A percentile compares a stretch with the other conserved stretches of the same genome.
Conservation (phyloP, 202 grass and related monocot genomes). For the Elaeis oleifera region DNA sequence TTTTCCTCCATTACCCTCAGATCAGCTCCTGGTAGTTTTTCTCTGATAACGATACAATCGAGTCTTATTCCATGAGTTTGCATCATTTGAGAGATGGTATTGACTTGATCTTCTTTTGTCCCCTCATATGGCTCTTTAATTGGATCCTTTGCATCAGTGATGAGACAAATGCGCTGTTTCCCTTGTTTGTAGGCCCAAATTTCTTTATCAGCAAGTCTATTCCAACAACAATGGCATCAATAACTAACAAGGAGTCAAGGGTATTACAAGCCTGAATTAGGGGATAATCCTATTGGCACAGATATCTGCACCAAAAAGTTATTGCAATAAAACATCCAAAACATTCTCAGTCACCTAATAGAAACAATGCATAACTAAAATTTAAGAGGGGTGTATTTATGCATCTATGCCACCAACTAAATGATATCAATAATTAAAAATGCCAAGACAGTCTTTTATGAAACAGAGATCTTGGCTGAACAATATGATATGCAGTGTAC, state of each 20-base stretch:
- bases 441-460: no score
- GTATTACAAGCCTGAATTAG: slow-evolving; percentile 18
- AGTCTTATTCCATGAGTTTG: slow-evolving; percentile 66
- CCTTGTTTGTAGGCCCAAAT: slow-evolving; percentile 49
- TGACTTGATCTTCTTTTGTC: slow-evolving; percentile 81
- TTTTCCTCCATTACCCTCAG: slow-evolving; percentile 58
- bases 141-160: slow-evolving; percentile 60
- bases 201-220: slow-evolving; percentile 96
- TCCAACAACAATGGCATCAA: slow-evolving; percentile 92
- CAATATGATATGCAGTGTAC: no score
- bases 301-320: no score
- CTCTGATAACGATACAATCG: slow-evolving; percentile 66
- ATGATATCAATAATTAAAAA: no score
- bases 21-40: slow-evolving; percentile 24
- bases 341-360: no score
- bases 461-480: no score
- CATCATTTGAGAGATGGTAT: slow-evolving; percentile 73
- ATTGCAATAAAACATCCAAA: no score
- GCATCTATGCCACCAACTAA: no score
- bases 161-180: slow-evolving; percentile 55
- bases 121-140: slow-evolving; percentile 76
- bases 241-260: slow-evolving; percentile 70
- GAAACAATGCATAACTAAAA: no score
- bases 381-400: no score
- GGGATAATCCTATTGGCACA: background rate